phyloP scores from a whole-genome alignment of 495 filamentous ascomycete genomes.

The Tuber melanosporum region DNA sequence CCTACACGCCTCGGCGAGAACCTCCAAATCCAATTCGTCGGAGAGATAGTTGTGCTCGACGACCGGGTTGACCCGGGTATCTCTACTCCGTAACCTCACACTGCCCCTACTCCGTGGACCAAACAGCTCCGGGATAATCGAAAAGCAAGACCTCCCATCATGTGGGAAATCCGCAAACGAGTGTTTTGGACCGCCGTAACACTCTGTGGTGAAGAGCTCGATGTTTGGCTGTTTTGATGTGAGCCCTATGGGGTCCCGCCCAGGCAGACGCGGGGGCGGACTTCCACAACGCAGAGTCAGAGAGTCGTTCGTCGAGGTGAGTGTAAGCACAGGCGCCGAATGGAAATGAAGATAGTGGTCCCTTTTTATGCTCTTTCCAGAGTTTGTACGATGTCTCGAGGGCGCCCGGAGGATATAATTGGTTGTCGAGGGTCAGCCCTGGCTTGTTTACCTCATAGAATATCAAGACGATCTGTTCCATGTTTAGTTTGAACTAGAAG shows the following conservation, averaged over 20 bases:
- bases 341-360: constrained; percentile 50
- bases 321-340: constrained; percentile 53
- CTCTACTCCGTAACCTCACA: constrained; percentile 43
- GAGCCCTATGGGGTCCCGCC: constrained; percentile 52
- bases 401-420: constrained; percentile 46
- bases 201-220: constrained; percentile 52
- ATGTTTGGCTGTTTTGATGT: constrained; percentile 49
- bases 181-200: constrained; percentile 52
- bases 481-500: background rate
- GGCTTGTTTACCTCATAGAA: constrained; percentile 50
- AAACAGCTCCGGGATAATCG: constrained; percentile 41
- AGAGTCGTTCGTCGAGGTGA: constrained; percentile 49
- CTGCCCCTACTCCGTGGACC: constrained; percentile 43
- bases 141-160: constrained; percentile 47
- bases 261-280: constrained; percentile 44
- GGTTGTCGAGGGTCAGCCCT: constrained; percentile 46
- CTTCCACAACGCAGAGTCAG: constrained; percentile 46
- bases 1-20: constrained; percentile 49
- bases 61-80: constrained; percentile 46
- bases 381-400: constrained; percentile 45
- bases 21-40: constrained; percentile 48
- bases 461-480: constrained; percentile 44
- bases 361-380: constrained; percentile 50
- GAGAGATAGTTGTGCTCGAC: constrained; percentile 50
- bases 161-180: constrained; percentile 46